Percentiles rank a stretch among this genome's conserved stretches.
Conservation (phyloP, 805 yeast species). For the Metschnikowia lochheadii region DNA sequence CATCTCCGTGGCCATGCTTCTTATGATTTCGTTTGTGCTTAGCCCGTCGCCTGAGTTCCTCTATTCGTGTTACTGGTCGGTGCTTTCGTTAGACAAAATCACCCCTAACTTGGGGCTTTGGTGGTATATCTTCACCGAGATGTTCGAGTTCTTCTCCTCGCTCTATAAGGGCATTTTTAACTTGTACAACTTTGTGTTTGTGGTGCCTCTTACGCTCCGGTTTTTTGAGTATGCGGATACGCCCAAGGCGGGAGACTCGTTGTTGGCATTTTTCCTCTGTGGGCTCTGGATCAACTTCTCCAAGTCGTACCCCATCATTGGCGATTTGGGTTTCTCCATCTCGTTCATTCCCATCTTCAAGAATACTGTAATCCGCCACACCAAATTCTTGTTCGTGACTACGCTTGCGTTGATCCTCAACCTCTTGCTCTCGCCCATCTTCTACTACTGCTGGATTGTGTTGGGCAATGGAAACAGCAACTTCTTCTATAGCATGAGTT, state of each 20-base stretch:
- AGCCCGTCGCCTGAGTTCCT: conserved; percentile 38
- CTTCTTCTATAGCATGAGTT: conserved; percentile 90
- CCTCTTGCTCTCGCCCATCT: conserved; percentile 74
- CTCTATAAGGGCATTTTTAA: conserved; percentile 85
- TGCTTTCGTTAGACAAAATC: conserved; percentile 61
- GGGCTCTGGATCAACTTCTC: conserved; percentile 53
- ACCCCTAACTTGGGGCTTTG: conserved; percentile 91
- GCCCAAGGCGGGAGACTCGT: conserved; percentile 41
- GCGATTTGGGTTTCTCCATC: conserved; percentile 57
- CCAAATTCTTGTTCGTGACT: conserved; percentile 43
- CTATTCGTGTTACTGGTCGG: conserved; percentile 45
- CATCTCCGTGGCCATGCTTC: conserved; percentile 22
- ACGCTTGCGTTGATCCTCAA: conserved; percentile 48
- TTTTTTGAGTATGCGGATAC: conserved; percentile 37
- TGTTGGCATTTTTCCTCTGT: conserved; percentile 48
- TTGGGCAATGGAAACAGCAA: conserved; percentile 94
- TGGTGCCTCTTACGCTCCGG: conserved; percentile 71
- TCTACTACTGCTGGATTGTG: conserved; percentile 91
- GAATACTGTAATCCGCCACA: conserved; percentile 43
- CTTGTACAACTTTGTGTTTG: conserved; percentile 60
- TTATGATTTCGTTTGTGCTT: conserved; percentile 36
- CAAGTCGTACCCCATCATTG: conserved; percentile 81
- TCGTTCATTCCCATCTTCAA: conserved; percentile 41
- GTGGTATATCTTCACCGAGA: conserved; percentile 98
- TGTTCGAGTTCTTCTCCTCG: conserved; percentile 83